Conservation (phyloP, 2,329 filamentous ascomycete genomes). For the Aspergillus bombycis region DNA sequence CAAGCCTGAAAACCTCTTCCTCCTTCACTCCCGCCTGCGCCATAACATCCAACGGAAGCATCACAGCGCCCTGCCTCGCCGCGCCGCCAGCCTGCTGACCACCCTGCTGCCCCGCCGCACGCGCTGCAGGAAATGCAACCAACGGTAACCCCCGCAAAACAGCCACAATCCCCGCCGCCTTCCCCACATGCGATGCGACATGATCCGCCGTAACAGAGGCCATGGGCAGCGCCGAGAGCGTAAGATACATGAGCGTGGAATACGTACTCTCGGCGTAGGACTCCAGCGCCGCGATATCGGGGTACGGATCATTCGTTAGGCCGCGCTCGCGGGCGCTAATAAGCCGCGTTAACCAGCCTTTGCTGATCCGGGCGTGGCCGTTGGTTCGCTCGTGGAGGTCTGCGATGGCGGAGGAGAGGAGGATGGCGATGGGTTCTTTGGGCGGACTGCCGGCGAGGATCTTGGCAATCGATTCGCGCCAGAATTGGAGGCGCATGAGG, state of each 20-base stretch:
- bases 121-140: conserved; percentile 71
- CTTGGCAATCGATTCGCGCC: conserved; percentile 80
- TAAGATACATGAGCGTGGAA: conserved; percentile 87
- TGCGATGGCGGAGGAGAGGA: conserved; percentile 73
- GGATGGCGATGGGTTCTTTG: conserved; percentile 85
- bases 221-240: conserved; percentile 76
- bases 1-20: conserved; percentile 84
- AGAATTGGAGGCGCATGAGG: conserved; percentile 90
- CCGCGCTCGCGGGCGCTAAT: conserved; percentile 81
- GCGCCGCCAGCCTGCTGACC: conserved; percentile 49
- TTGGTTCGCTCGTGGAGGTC: conserved; percentile 54
- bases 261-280: conserved; percentile 94
- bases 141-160: conserved; percentile 85
- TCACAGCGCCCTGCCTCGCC: conserved; percentile 64
- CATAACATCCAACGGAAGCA: conserved; percentile 89
- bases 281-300: conserved; percentile 73
- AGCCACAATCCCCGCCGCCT: conserved; percentile 85
- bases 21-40: conserved; percentile 77
- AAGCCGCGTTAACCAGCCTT: conserved; percentile 75
- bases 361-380: conserved; percentile 58
- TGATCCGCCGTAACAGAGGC: conserved; percentile 86
- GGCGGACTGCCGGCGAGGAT: conserved; percentile 78
- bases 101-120: conserved; percentile 57
- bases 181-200: conserved; percentile 91
- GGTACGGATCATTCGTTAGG: conserved; percentile 80